A percentile compares a stretch with the other conserved stretches of the same genome.
Evolutionary conservation across 176 grass and related monocot species (phyloP).

Genomic region (Panicum miliaceum): DNA sequence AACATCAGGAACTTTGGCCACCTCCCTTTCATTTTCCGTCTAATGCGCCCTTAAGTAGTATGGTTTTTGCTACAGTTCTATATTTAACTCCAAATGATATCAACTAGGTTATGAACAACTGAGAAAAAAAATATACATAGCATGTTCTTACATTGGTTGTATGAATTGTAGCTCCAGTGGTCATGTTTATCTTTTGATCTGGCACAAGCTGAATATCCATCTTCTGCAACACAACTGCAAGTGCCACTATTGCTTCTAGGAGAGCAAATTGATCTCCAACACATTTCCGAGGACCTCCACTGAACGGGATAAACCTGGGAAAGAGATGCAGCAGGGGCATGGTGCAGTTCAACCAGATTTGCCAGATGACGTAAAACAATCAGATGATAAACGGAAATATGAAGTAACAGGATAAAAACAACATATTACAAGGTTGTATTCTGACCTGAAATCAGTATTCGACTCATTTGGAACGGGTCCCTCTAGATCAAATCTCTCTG

Average conservation of each 20-base stretch:
- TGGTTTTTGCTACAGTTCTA: conserved; percentile 9
- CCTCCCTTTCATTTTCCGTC: background rate
- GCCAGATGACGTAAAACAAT: conserved; percentile 15
- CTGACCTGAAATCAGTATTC: conserved; percentile 92
- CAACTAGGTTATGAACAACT: conserved; percentile 29
- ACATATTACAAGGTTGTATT: conserved; percentile 8
- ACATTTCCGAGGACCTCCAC: conserved; percentile 98
- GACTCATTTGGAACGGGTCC: conserved; percentile 91
- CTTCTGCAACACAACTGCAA: conserved; percentile 83
- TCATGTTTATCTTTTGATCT: conserved; percentile 98
- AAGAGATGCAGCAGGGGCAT: background rate
- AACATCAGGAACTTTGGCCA: background rate
- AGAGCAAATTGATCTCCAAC: conserved; percentile 98
- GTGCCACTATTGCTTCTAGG: conserved; percentile 89
- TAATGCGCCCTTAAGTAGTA: background rate
- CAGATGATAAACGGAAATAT: conserved; percentile 13
- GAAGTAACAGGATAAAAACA: background rate
- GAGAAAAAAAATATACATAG: background rate
- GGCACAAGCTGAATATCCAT: conserved; percentile 74
- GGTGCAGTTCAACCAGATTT: conserved; percentile 16
- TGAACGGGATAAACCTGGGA: conserved; percentile 91
- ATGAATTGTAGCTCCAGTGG: conserved; percentile 98
- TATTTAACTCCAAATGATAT: conserved; percentile 18
- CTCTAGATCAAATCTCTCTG: conserved; percentile 91
- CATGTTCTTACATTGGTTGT: conserved; percentile 75